These are phyloP conservation scores for Sugiyamaella sp. DNA, from an alignment of 1,139 yeast genomes.

Conservation along the genomic window DNA sequence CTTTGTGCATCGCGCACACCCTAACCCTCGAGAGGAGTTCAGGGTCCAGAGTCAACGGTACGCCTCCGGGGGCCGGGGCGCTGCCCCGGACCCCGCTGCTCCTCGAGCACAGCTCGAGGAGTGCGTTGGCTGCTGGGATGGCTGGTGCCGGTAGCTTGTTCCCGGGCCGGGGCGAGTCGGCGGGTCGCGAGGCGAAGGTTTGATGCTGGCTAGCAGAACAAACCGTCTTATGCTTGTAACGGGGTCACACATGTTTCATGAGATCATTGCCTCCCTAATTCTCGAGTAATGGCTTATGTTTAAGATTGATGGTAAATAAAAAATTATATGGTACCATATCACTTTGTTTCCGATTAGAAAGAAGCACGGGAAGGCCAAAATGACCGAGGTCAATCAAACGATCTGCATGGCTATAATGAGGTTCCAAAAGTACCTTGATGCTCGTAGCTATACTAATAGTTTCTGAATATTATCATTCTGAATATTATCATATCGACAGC, in stretches of 20 bases:
- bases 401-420: not conserved
- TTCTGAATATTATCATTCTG: too few species aligned
- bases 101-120: too few species aligned
- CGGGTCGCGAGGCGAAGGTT: too few species aligned
- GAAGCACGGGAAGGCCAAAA: not conserved
- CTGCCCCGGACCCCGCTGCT: not conserved
- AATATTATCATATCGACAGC: too few species aligned
- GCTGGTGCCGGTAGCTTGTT: too few species aligned
- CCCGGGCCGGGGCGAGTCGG: too few species aligned
- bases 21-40: constrained; percentile 1
- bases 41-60: not conserved
- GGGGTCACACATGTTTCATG: not conserved
- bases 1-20: not conserved
- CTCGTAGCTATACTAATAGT: too few species aligned
- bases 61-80: constrained; percentile 6
- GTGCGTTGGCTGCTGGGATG: too few species aligned
- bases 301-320: not conserved
- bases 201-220: not conserved
- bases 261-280: not conserved
- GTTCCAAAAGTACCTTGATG: not conserved
- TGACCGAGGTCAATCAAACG: not conserved
- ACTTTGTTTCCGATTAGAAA: not conserved
- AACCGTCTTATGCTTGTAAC: not conserved
- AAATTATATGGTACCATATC: not conserved
- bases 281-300: not conserved